Conservation (phyloP, 306 rosid species). For the Prunus padus region DNA sequence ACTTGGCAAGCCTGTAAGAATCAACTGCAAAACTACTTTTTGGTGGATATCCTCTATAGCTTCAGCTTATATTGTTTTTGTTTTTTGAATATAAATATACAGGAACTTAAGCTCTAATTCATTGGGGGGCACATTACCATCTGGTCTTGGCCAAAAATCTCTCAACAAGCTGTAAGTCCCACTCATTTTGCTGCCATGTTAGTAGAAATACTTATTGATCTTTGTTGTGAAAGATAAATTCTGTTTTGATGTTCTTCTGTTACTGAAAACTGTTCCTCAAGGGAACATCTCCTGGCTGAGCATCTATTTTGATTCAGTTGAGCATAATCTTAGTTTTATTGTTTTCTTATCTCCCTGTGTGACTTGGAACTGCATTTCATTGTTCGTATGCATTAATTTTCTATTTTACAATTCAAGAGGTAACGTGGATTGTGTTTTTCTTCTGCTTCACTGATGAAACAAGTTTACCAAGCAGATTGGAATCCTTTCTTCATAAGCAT, state of each 20-base stretch:
- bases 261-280: neutral
- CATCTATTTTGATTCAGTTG: conserved; percentile 7
- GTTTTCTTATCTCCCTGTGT: neutral
- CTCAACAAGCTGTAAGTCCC: conserved; percentile 67
- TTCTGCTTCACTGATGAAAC: neutral
- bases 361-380: neutral
- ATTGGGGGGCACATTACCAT: conserved; percentile 63
- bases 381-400: neutral
- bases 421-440: neutral
- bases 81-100: conserved; percentile 10
- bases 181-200: conserved; percentile 11
- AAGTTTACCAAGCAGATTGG: neutral
- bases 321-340: neutral
- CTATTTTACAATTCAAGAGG: neutral
- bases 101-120: conserved; percentile 89
- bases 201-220: neutral
- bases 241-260: conserved; percentile 8
- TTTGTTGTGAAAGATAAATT: conserved; percentile 7
- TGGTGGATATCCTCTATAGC: neutral
- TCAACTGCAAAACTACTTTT: conserved; percentile 31
- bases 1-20: conserved; percentile 98
- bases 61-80: neutral
- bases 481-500: neutral
- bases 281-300: neutral
- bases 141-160: conserved; percentile 71